These are phyloP conservation scores for Komagataella kurtzmanii DNA, from an alignment of 805 yeast genomes.

Conservation along the genomic window DNA sequence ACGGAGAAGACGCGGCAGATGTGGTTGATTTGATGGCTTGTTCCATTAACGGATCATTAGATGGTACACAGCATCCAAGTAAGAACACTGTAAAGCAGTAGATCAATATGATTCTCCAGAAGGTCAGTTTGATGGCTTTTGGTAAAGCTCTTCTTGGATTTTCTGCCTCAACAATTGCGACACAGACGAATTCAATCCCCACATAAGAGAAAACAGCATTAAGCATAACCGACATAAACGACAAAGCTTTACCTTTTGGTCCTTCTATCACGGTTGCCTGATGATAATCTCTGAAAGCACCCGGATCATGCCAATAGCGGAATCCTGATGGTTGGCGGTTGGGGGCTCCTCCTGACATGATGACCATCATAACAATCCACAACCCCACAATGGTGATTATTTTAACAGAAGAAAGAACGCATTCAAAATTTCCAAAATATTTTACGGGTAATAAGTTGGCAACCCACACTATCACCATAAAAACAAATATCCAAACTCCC, in stretches of 20 bases:
- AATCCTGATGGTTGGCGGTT: constrained; percentile 18
- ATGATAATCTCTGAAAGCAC: constrained; percentile 41
- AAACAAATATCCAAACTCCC: constrained; percentile 39
- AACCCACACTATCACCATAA: constrained; percentile 35
- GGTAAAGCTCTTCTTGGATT: constrained; percentile 49
- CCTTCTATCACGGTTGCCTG: not conserved
- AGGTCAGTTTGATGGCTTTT: constrained; percentile 38
- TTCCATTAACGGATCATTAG: constrained; percentile 28
- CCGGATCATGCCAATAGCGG: constrained; percentile 32
- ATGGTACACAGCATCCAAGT: constrained; percentile 44
- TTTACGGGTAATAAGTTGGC: constrained; percentile 38
- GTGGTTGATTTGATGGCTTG: constrained; percentile 18
- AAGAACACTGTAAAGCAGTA: constrained; percentile 39
- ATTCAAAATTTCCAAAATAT: constrained; percentile 46
- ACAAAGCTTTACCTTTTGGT: not conserved
- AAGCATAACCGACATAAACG: constrained; percentile 13
- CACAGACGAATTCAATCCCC: constrained; percentile 43
- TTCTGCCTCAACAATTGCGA: constrained; percentile 48
- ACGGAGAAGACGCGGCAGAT: constrained; percentile 29
- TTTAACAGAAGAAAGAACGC: constrained; percentile 35
- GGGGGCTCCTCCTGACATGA: constrained; percentile 29
- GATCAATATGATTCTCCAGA: constrained; percentile 36
- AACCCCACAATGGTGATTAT: constrained; percentile 33
- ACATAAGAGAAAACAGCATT: constrained; percentile 48
- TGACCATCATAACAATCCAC: constrained; percentile 34